phyloP scores from a whole-genome alignment of 306 rosid species.

The Lathyrus tuberosus region DNA sequence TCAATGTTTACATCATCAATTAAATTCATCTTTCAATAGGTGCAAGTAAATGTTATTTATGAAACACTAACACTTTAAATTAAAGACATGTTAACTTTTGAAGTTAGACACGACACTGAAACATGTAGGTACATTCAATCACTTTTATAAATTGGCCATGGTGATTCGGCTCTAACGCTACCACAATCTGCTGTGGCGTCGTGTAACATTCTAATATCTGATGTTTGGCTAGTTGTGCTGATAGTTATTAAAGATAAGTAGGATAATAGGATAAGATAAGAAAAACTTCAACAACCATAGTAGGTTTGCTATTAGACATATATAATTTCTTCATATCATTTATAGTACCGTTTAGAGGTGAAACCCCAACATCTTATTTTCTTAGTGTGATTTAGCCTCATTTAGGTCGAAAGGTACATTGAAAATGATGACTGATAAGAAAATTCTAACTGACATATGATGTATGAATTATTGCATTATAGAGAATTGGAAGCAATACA shows the following conservation, averaged over 20 bases:
- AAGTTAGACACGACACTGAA: no score
- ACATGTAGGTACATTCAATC: no score
- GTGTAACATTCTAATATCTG: slow-evolving; percentile 18
- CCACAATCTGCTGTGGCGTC: not conserved
- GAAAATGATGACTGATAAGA: slow-evolving; percentile 36
- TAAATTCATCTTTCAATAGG: no score
- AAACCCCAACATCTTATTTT: slow-evolving; percentile 24
- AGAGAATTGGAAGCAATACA: slow-evolving; percentile 60
- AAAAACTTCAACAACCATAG: slow-evolving; percentile 23
- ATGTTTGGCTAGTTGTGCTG: slow-evolving; percentile 28
- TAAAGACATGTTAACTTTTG: no score
- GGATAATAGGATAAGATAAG: not conserved
- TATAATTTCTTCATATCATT: slow-evolving; percentile 3
- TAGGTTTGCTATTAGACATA: slow-evolving; percentile 25
- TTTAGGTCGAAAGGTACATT: slow-evolving; percentile 25
- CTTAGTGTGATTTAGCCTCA: slow-evolving; percentile 16
- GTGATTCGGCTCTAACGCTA: no score
- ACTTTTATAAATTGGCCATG: not conserved
- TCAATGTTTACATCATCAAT: no score
- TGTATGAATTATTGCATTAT: slow-evolving; percentile 40
- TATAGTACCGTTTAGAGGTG: slow-evolving; percentile 4
- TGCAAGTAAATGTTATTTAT: no score
- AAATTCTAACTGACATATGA: slow-evolving; percentile 36
- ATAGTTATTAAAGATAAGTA: slow-evolving; percentile 5
- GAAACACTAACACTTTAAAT: no score